Percentiles rank a stretch among this genome's conserved stretches.
These are phyloP conservation scores for Cochlearia excelsa DNA, from an alignment of 345 rosid species.

Conservation along the genomic window DNA sequence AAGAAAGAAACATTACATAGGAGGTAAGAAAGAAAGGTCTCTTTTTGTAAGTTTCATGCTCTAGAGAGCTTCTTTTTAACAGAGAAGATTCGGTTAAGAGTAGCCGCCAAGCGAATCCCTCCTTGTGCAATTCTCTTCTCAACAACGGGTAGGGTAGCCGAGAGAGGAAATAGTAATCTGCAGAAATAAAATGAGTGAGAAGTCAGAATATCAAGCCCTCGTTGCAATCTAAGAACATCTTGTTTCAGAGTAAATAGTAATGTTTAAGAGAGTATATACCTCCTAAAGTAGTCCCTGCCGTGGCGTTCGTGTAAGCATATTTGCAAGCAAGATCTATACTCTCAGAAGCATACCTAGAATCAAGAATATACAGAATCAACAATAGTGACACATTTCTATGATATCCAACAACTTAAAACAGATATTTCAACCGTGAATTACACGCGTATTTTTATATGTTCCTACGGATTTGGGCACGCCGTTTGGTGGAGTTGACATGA, in stretches of 20 bases:
- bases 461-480: conserved; percentile 77
- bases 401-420: no score
- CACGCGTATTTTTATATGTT: not conserved
- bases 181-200: not conserved
- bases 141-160: conserved; percentile 79
- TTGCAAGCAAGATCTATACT: conserved; percentile 82
- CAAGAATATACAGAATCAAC: conserved; percentile 3
- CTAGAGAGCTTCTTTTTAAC: conserved; percentile 39
- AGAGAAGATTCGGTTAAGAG: conserved; percentile 72
- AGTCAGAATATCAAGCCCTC: not conserved
- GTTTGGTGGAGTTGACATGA: conserved; percentile 49
- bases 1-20: not conserved
- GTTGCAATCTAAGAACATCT: conserved; percentile 2
- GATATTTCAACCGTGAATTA: not conserved
- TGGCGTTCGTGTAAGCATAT: conserved; percentile 74
- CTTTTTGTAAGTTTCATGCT: conserved; percentile 35
- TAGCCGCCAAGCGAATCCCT: conserved; percentile 77
- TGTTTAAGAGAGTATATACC: conserved; percentile 38
- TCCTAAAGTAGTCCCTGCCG: conserved; percentile 75
- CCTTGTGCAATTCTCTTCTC: conserved; percentile 84
- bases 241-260: not conserved
- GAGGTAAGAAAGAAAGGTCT: not conserved
- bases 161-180: conserved; percentile 77
- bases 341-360: conserved; percentile 73
- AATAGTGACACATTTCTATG: not conserved